Evolutionary conservation across 257 asterid genomes (phyloP).

Genomic region (Nicotiana sylvestris): DNA sequence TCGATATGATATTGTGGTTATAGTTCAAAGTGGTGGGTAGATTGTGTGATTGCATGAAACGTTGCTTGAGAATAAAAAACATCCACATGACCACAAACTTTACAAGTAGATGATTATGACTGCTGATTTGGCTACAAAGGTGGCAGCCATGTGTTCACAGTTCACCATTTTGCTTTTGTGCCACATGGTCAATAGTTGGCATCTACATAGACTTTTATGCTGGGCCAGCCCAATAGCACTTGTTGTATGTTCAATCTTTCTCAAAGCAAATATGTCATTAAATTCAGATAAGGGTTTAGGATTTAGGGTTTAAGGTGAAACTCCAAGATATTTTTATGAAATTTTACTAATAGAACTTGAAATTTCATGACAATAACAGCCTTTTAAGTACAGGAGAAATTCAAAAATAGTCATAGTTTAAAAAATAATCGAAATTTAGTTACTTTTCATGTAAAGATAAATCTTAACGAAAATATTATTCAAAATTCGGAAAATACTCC

Average conservation of each 20-base stretch:
- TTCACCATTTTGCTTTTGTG: neutral
- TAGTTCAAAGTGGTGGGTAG: neutral
- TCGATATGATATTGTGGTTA: neutral
- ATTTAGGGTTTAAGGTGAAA: too few relatives aligned
- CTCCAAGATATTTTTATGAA: too few relatives aligned
- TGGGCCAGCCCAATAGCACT: neutral
- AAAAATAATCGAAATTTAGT: too few relatives aligned
- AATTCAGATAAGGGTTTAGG: fast-evolving
- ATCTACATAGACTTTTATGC: neutral
- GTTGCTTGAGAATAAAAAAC: neutral
- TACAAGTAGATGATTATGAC: neutral
- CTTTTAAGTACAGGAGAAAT: too few relatives aligned
- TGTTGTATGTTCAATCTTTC: neutral
- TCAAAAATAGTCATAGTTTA: too few relatives aligned
- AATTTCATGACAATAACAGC: too few relatives aligned
- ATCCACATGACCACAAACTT: neutral
- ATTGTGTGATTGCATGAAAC: neutral
- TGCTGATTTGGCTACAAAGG: neutral
- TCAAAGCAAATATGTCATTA: too few relatives aligned
- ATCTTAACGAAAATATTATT: too few relatives aligned
- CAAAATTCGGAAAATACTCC: too few relatives aligned
- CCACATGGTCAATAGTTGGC: neutral
- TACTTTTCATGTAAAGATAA: too few relatives aligned
- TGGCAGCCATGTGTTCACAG: neutral
- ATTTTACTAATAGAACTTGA: too few relatives aligned